Evolutionary conservation across 2,329 filamentous ascomycete species (phyloP), one percentile per base, ranked within the genome.

Genomic region (Colletotrichum sp.): DNA sequence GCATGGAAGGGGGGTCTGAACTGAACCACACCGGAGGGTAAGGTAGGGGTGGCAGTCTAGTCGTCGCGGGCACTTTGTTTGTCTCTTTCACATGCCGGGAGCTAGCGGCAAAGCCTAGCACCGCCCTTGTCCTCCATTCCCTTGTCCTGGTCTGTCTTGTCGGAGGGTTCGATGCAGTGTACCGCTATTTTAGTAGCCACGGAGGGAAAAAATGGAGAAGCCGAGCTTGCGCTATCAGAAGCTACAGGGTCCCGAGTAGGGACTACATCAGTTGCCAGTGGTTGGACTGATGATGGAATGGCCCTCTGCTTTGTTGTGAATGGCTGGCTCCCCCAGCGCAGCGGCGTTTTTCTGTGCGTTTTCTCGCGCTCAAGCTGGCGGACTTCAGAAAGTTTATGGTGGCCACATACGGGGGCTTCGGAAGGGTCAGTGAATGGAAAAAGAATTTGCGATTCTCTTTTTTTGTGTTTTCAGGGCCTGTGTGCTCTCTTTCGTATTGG

Each of bases 81-180:
- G 55, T 66, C 52, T 62, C 70, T 73, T 75, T 75, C 73, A 75
- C 73, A 75, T 68, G 72, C 30, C 52, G 61, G 70, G 59, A 24
- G 63, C 73, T 73, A 75, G 69, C 73, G 73, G 64, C 69, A 64
- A 73, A 63, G 63, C 21, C 56, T 64, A 73, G 63, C 58, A 63
- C 62, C 69, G 63, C 56, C 73, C 69, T 71, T 55, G 72, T 71
- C 61, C 61, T 36, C 43, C 48, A 24, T 30, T 66, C 67, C 67
- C 72, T 68, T 73, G 73, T 68, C 73, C 69, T 68, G 38, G 55
- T 61, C 68, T 65, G 65, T 62, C 72, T 32, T 36, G 43, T 62
- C 73, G 73, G 73, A 64, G 73, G 69, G 73, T 64, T 75, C 69
- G 56, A 75, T 59, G 73, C 69, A 75, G 58, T 73, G 73, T 14